phyloP scores from a whole-genome alignment of 2,329 filamentous ascomycete species.

The Talaromyces sp. region DNA sequence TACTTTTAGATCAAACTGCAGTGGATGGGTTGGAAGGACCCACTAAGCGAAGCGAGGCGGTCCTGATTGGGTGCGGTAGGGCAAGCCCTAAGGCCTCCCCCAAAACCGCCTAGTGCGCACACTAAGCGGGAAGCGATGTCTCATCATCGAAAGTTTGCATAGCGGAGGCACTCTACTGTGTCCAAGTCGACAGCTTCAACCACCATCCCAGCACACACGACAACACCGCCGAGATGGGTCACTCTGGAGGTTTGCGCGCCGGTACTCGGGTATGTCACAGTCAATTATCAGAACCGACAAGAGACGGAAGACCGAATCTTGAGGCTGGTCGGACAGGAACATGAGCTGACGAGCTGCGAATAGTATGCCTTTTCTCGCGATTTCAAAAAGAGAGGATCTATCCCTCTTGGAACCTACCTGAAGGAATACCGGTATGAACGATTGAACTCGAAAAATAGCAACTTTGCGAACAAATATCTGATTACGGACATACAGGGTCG shows the following conservation, averaged over 20 bases:
- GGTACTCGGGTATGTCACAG: conserved; percentile 71
- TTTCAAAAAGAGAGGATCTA: conserved; percentile 95
- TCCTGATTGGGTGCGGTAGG: conserved; percentile 27
- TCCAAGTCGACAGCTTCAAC: conserved; percentile 35
- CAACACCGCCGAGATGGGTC: conserved; percentile 72
- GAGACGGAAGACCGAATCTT: not conserved
- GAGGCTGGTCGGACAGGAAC: conserved; percentile 5
- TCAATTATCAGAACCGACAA: not conserved
- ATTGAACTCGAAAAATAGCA: conserved; percentile 11
- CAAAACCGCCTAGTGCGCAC: conserved; percentile 23
- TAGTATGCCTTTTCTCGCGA: conserved; percentile 89
- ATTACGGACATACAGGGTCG: conserved; percentile 64
- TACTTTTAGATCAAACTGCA: conserved; percentile 20
- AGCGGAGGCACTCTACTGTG: conserved; percentile 32
- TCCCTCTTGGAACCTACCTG: conserved; percentile 91
- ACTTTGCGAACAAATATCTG: conserved; percentile 37
- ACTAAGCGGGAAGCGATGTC: conserved; percentile 29
- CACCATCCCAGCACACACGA: conserved; percentile 36
- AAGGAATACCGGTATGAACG: conserved; percentile 77
- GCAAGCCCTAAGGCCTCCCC: conserved; percentile 25
- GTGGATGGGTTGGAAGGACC: conserved; percentile 25
- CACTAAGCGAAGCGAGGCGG: conserved; percentile 26
- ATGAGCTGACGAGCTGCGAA: conserved; percentile 37
- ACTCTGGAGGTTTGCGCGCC: conserved; percentile 81
- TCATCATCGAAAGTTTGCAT: conserved; percentile 28